These are phyloP conservation scores for Closterium sp. DNA, from an alignment of 139 green algal genomes.

Conservation along the genomic window DNA sequence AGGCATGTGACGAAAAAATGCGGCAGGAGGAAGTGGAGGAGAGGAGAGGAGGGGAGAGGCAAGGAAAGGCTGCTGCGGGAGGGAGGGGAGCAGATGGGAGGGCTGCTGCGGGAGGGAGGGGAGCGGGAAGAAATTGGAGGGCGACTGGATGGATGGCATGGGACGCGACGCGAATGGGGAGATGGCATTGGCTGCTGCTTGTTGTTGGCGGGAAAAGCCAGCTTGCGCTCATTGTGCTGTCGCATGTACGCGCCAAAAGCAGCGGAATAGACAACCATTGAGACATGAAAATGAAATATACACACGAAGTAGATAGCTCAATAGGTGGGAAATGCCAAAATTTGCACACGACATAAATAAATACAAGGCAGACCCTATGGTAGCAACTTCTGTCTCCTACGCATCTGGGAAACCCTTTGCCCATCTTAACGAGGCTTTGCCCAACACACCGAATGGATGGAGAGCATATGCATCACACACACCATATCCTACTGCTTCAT, in stretches of 20 bases:
- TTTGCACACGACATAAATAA: no score
- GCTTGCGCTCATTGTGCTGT: background rate
- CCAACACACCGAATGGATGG: no score
- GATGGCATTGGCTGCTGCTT: background rate
- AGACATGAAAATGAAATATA: no score
- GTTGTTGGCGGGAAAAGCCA: background rate
- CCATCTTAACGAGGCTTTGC: no score
- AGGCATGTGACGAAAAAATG: background rate
- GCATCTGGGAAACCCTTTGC: no score
- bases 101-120: background rate
- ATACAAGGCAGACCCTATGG: no score
- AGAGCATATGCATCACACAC: no score
- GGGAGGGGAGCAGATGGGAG: background rate
- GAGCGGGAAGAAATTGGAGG: background rate
- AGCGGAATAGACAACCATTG: no score
- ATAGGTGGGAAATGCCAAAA: no score
- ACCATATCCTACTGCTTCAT: background rate
- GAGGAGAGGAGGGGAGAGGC: background rate
- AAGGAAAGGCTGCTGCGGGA: background rate
- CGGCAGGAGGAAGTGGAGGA: background rate
- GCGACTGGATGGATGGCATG: background rate
- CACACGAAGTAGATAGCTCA: no score
- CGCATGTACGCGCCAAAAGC: background rate
- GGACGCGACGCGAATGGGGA: background rate
- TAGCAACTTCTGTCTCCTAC: no score